A percentile compares a stretch with the other conserved stretches of the same genome.
Conservation (phyloP, 176 grass and related monocot species). For the Dactylis glomerata region DNA sequence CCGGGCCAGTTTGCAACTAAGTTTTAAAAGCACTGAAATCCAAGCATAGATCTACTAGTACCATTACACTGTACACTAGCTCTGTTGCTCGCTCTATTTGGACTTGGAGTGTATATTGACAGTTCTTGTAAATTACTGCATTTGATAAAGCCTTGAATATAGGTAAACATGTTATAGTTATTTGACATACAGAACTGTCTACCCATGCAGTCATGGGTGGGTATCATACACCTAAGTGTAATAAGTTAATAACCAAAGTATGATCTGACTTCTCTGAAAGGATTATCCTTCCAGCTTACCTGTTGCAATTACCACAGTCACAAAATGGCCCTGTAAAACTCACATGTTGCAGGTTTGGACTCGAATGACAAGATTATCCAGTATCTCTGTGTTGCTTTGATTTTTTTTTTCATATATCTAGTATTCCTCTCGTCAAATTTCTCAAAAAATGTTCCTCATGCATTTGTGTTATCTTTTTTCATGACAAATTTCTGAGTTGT, state of each 20-base stretch:
- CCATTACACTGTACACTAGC: background rate
- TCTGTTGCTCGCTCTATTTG: background rate
- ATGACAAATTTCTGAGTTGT: background rate
- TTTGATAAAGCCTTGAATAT: slow-evolving; percentile 6
- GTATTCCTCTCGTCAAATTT: background rate
- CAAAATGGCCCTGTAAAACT: slow-evolving; percentile 4
- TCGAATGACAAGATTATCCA: slow-evolving; percentile 24
- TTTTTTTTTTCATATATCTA: slow-evolving; percentile 9
- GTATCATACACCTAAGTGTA: background rate
- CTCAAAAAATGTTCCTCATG: background rate
- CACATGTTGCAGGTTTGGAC: slow-evolving; percentile 4
- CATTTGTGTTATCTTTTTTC: slow-evolving; percentile 1
- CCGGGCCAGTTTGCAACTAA: background rate
- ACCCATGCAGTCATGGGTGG: background rate
- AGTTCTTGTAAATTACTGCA: background rate
- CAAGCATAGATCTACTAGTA: background rate
- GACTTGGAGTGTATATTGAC: background rate
- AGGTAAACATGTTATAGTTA: slow-evolving; percentile 7
- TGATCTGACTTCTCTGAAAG: slow-evolving; percentile 5
- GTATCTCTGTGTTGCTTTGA: background rate
- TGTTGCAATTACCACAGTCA: slow-evolving; percentile 6
- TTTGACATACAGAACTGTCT: background rate
- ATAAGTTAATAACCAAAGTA: background rate
- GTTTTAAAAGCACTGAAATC: background rate
- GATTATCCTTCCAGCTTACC: slow-evolving; percentile 7